A percentile compares a stretch with the other conserved stretches of the same genome.
phyloP scores from a whole-genome alignment of 2,329 filamentous ascomycete species.

The Talaromyces sp. region DNA sequence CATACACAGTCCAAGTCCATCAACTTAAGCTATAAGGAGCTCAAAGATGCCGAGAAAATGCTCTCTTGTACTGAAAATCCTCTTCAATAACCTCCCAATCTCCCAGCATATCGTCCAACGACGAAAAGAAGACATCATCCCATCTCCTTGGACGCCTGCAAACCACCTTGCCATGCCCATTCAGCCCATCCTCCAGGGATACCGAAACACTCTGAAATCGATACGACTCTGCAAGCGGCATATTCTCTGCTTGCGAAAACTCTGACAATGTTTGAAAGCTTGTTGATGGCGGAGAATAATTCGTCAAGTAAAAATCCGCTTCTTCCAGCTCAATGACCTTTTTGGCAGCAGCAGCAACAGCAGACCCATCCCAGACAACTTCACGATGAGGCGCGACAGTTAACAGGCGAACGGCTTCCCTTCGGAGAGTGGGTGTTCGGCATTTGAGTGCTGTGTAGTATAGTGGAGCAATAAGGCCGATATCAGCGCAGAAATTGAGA shows the following conservation, averaged over 20 bases:
- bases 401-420: not conserved
- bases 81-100: constrained; percentile 4
- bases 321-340: constrained; percentile 5
- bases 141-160: not conserved
- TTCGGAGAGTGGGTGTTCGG: not conserved
- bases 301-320: not conserved
- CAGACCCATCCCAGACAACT: constrained; percentile 7
- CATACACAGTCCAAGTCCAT: not conserved
- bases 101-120: not conserved
- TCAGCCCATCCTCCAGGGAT: constrained; percentile 6
- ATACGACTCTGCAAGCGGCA: not conserved
- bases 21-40: not conserved
- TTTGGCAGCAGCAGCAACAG: constrained; percentile 6
- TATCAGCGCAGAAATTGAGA: constrained; percentile 6
- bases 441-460: constrained; percentile 10
- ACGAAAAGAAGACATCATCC: not conserved
- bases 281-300: not conserved
- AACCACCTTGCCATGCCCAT: not conserved
- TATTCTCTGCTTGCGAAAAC: not conserved
- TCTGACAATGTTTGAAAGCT: not conserved
- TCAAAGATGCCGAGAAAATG: not conserved
- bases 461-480: constrained; percentile 3
- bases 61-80: not conserved
- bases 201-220: constrained; percentile 4
- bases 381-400: constrained; percentile 7